Percentiles rank a stretch among this genome's conserved stretches.
phyloP scores from a whole-genome alignment of 441 rosid genomes.

The Iberis amara region DNA sequence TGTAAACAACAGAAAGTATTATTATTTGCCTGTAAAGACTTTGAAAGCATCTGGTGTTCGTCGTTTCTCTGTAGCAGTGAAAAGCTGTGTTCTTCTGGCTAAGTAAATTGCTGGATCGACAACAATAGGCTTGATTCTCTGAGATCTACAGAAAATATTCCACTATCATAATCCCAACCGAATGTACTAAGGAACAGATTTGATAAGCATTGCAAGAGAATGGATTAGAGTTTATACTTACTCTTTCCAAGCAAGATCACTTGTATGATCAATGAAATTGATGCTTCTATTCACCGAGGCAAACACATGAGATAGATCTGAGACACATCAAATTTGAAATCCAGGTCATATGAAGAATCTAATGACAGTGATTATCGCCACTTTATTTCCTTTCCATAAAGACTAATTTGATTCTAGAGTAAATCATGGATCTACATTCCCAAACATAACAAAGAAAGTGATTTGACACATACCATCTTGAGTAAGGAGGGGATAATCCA shows the following conservation, averaged over 20 bases:
- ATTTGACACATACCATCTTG: slow-evolving; percentile 57
- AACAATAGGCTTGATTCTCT: slow-evolving; percentile 69
- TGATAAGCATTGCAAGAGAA: slow-evolving; percentile 1
- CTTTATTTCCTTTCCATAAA: too few relatives aligned
- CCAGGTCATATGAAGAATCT: slow-evolving; percentile 21
- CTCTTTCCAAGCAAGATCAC: slow-evolving; percentile 98
- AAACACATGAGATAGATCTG: slow-evolving; percentile 75
- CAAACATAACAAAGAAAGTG: neutral
- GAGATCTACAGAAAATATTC: slow-evolving; percentile 42
- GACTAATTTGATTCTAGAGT: slow-evolving; percentile 16
- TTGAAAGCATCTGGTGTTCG: slow-evolving; percentile 69
- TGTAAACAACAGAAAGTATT: slow-evolving; percentile 1
- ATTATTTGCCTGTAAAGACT: slow-evolving; percentile 68
- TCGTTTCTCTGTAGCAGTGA: slow-evolving; percentile 70
- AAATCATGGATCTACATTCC: slow-evolving; percentile 5
- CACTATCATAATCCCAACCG: slow-evolving; percentile 15
- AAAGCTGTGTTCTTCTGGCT: slow-evolving; percentile 74
- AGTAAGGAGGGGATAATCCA: slow-evolving; percentile 75
- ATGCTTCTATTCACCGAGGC: slow-evolving; percentile 62
- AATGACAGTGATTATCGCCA: too few relatives aligned
- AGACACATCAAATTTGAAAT: slow-evolving; percentile 6
- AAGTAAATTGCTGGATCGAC: slow-evolving; percentile 79
- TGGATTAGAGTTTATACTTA: slow-evolving; percentile 33
- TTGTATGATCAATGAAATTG: slow-evolving; percentile 80
- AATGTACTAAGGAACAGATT: neutral